Evolutionary conservation across 768 basidiomycete genomes (phyloP), one percentile per base, ranked within the genome.

Genomic region (Termitomyces sp.): DNA sequence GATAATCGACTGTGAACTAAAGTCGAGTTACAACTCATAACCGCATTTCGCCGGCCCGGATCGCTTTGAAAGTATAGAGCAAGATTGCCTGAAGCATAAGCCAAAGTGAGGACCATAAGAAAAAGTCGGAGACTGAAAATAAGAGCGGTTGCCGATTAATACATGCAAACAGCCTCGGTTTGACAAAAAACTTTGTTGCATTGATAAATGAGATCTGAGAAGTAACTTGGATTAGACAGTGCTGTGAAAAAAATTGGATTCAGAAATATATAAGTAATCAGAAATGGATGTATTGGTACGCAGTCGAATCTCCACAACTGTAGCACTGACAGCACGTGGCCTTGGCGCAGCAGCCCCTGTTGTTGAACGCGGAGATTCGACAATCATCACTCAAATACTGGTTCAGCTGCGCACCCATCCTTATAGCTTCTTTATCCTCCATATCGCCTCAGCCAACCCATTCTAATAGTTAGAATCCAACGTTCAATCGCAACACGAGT

Each of bases 241-340:
- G 3, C 19, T 48, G 21, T 25, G 47, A 9, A 35, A 35, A 34
- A 12, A 12, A 39, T 2, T 30, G 28, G 28, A 28, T 46, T 9
- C 10, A 28, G 21, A 1, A 21, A 21, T 34, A 16, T 34, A 21
- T 16, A 16, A 32, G 30, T 32, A 32, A 34, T 12, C 12, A 28
- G 39, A 28, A 52, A 21, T 5, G 12, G 21, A 12, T 17, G 51
- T 16, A 19, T 44, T 46, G 21, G 19, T 51, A 5, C 27, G 21
- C 19, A 32, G 9, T n/a, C 7, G 12, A 27, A 17, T 40, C n/a
- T 40, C 35, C 37, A 21, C 23, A 35, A 28, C 25, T 37, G 35
- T 49, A 21, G 37, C 49, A 35, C 34, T 23, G 50, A 28, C n/a
- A 30, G 52, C 52, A 53, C 52, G 52, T 53, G 52, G 41, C 42